Conservation (phyloP, 108 stramenopile species). For the Thalassiosira profunda region DNA sequence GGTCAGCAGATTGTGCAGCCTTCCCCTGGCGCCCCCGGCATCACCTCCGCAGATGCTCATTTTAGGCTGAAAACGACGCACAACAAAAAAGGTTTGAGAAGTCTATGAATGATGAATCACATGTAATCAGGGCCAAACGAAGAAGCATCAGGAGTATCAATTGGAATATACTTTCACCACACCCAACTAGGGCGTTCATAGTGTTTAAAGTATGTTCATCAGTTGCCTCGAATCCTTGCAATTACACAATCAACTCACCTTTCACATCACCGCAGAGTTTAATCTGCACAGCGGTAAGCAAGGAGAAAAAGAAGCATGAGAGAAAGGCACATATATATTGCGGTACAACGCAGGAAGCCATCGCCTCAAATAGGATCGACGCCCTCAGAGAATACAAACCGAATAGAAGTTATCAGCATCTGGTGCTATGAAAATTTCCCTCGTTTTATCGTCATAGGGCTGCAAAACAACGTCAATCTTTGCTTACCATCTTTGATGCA, state of each 20-base stretch:
- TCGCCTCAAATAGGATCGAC: too few relatives aligned
- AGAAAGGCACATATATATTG: background rate
- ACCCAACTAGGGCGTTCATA: slow-evolving; percentile 22
- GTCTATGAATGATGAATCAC: too few relatives aligned
- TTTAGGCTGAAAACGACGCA: background rate
- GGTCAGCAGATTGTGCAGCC: too few relatives aligned
- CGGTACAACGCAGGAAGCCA: background rate
- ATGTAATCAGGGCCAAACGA: too few relatives aligned
- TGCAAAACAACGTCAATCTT: too few relatives aligned
- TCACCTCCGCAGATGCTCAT: too few relatives aligned
- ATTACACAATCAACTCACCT: too few relatives aligned
- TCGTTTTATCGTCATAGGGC: slow-evolving; percentile 19
- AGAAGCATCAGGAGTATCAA: slow-evolving; percentile 50
- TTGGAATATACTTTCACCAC: slow-evolving; percentile 35
- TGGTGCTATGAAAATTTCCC: slow-evolving; percentile 17
- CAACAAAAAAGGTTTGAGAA: too few relatives aligned
- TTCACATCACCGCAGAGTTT: too few relatives aligned
- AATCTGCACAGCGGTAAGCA: background rate
- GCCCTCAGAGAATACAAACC: slow-evolving; percentile 51
- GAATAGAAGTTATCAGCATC: too few relatives aligned
- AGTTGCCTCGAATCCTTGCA: slow-evolving; percentile 30
- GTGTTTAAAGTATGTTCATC: slow-evolving; percentile 54
- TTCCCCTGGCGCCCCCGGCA: too few relatives aligned
- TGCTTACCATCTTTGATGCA: too few relatives aligned
- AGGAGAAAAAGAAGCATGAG: background rate